phyloP scores from a whole-genome alignment of 176 grass and related monocot species.

The Bothriochloa decipiens region DNA sequence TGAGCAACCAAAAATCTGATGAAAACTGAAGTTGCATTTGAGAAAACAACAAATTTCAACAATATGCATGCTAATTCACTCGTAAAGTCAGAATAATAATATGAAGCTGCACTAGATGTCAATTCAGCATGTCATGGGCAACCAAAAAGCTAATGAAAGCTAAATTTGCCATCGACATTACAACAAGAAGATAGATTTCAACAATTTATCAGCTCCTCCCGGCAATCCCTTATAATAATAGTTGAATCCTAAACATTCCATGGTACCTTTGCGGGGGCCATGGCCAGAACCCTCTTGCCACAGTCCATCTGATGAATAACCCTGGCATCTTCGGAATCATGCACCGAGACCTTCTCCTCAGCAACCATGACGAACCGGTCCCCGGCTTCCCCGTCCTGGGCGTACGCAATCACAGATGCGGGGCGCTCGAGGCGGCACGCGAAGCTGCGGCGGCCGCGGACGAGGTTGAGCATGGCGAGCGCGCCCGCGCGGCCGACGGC shows the following conservation, averaged over 20 bases:
- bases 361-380: conserved; percentile 62
- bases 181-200: not conserved
- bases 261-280: conserved; percentile 74
- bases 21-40: not conserved
- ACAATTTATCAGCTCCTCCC: not conserved
- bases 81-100: not conserved
- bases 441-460: conserved; percentile 72
- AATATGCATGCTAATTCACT: conserved; percentile 1
- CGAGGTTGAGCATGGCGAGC: conserved; percentile 77
- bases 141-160: not conserved
- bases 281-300: conserved; percentile 59
- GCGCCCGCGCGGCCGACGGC: conserved; percentile 62
- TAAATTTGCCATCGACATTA: not conserved
- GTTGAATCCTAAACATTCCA: not conserved
- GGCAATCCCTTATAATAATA: not conserved
- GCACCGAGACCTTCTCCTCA: conserved; percentile 63
- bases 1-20: not conserved
- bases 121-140: not conserved
- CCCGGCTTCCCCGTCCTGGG: conserved; percentile 21
- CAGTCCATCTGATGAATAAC: conserved; percentile 72
- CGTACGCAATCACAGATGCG: conserved; percentile 58
- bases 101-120: not conserved
- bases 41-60: not conserved
- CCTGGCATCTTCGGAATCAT: conserved; percentile 78
- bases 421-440: conserved; percentile 68